Conservation (phyloP, 345 rosid species). For the Theobroma cacao region DNA sequence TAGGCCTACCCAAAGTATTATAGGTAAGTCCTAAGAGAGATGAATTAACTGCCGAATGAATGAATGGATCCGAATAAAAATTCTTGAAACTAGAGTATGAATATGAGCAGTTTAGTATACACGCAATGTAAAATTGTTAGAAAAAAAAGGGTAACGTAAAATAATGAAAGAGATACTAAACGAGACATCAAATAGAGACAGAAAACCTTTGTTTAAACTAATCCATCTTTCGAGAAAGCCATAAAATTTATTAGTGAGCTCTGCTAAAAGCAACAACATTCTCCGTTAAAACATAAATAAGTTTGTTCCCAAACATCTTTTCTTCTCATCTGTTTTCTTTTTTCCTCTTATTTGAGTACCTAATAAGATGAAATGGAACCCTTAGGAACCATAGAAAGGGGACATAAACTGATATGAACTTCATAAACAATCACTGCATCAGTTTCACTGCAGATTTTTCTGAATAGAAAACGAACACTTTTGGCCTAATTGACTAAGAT, state of each 20-base stretch:
- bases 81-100: no score
- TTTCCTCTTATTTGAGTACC: background rate
- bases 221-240: background rate
- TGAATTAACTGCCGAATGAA: background rate
- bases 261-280: no score
- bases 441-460: background rate
- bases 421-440: background rate
- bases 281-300: no score
- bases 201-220: no score
- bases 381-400: background rate
- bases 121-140: no score
- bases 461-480: background rate
- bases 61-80: no score
- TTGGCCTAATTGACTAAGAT: background rate
- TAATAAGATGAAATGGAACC: no score
- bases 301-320: no score
- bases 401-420: background rate
- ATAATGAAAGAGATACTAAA: no score
- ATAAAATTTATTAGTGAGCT: background rate
- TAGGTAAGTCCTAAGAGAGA: background rate
- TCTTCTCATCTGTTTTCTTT: background rate
- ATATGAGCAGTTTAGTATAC: no score
- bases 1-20: background rate
- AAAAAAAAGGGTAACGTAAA: no score
- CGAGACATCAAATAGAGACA: no score